Conservation (phyloP, 371 early-diverging fungal species). For the Syncephalastrum sp. region DNA sequence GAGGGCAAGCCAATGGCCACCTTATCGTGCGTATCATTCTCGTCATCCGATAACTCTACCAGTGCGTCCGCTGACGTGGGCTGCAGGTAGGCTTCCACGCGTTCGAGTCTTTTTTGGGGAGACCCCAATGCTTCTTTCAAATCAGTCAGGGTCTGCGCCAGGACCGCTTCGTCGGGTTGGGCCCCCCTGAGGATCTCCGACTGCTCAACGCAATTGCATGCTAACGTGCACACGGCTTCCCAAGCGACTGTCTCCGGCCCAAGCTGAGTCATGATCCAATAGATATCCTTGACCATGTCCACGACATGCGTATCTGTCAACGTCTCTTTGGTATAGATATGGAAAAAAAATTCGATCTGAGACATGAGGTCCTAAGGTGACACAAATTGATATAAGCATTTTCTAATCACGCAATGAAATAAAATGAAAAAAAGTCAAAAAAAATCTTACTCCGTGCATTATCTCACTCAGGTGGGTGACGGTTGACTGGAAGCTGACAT, state of each 20-base stretch:
- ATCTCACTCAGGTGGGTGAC: constrained; percentile 77
- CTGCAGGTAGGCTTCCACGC: constrained; percentile 9
- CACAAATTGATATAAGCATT: neutral
- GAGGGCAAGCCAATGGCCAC: constrained; percentile 34
- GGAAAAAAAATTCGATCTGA: constrained; percentile 78
- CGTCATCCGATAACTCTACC: neutral
- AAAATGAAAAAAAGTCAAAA: constrained; percentile 3
- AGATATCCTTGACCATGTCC: constrained; percentile 77
- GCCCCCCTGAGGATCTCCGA: constrained; percentile 38
- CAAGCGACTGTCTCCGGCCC: constrained; percentile 55
- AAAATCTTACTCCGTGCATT: constrained; percentile 56
- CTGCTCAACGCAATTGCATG: constrained; percentile 60
- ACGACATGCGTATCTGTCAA: constrained; percentile 76
- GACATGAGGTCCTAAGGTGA: constrained; percentile 66
- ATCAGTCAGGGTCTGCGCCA: constrained; percentile 12
- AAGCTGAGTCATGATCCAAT: constrained; percentile 56
- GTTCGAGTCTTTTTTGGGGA: constrained; percentile 14
- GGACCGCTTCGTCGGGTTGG: constrained; percentile 13
- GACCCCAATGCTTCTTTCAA: constrained; percentile 9
- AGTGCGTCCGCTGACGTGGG: neutral
- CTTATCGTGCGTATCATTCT: neutral
- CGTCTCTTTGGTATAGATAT: constrained; percentile 67
- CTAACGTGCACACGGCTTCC: constrained; percentile 59
- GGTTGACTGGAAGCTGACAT: constrained; percentile 72
- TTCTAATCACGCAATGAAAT: neutral